Base-by-base conservation (phyloP, 2,329 filamentous ascomycete genomes). In the Fonsecaea erecta region DNA sequence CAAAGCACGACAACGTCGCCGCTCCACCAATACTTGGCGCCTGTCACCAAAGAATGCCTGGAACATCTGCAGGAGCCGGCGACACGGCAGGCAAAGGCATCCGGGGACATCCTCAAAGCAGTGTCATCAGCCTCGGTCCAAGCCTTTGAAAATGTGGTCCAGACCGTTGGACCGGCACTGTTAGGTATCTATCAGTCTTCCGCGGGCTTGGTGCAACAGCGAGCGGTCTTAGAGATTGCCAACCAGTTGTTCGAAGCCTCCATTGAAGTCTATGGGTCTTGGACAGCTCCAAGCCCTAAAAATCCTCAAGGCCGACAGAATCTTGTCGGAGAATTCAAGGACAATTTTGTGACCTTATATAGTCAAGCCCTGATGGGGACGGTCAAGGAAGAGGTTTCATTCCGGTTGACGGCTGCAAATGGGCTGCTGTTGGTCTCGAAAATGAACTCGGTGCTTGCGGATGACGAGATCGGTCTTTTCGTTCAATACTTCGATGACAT, bases 61-160 rank as follows among this genome's bases (percentile, higher is more conserved):
- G 86, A 90, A 67, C 86, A 89, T 71, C 78, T 90, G 3, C 85
- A 87, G 71, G 87, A 90, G 72, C 88, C 88, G 6, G 87, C 88
- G 52, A 88, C 87, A 4, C 89, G 89, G 73, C 86, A 90, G 72
- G 88, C 88, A 2, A 85, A 86, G 71, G 86, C 86, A 9, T 83
- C 86, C 2, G 86, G 86, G 18, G 82, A 85, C 28, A 88, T 90
- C 18, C 73, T 90, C 16, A 78, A 82, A 40, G 83, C 82, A 6
- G 76, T 88, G 11, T 83, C 86, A 1, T 80, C 82, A 52, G 83
- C 85, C 5, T 86, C 85, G 18, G 75, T 81, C 0, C 74, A 81
- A 18, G 81, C 87, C 0, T 86, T 85, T 57, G 82, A 83, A 57
- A 78, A 85, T 48, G 75, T 89, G 9, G 77, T 86, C 9, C 82